Percentiles rank a stretch among this genome's conserved stretches.
Conservation (phyloP, 140 eudicot genomes). For the Ambrosia hybrid region DNA sequence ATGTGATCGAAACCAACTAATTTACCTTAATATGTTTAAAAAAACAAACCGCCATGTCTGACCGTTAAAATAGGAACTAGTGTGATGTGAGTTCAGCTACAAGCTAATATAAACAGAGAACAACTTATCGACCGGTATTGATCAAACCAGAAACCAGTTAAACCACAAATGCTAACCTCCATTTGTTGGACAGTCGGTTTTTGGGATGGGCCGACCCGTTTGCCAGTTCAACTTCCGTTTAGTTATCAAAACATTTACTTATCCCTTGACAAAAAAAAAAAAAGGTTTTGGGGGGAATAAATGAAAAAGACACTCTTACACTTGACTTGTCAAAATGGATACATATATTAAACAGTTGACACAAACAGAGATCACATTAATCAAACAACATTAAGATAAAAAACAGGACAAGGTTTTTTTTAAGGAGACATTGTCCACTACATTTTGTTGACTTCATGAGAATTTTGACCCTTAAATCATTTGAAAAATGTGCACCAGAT, state of each 20-base stretch:
- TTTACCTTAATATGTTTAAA: too few relatives aligned
- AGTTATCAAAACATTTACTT: not conserved
- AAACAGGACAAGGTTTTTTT: conserved; percentile 3
- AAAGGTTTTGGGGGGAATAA: not conserved
- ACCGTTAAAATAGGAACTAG: too few relatives aligned
- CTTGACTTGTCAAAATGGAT: not conserved
- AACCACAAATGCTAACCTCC: not conserved
- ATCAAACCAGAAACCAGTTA: too few relatives aligned
- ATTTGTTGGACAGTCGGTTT: not conserved
- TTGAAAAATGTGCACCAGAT: not conserved
- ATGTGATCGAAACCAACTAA: too few relatives aligned
- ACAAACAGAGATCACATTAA: conserved; percentile 4
- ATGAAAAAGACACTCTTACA: not conserved
- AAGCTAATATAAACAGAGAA: too few relatives aligned
- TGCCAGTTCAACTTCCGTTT: not conserved
- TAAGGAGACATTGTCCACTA: not conserved
- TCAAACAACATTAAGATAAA: conserved; percentile 7
- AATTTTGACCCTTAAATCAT: not conserved
- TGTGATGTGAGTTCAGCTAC: too few relatives aligned
- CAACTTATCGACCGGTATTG: too few relatives aligned
- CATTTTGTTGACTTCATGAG: conserved; percentile 9
- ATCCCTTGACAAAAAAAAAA: not conserved
- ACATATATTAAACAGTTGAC: not conserved
- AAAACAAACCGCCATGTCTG: too few relatives aligned
- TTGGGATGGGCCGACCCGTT: not conserved